Evolutionary conservation across 1,284 basidiomycete species (phyloP).

Genomic region (Cryptococcus floricola): DNA sequence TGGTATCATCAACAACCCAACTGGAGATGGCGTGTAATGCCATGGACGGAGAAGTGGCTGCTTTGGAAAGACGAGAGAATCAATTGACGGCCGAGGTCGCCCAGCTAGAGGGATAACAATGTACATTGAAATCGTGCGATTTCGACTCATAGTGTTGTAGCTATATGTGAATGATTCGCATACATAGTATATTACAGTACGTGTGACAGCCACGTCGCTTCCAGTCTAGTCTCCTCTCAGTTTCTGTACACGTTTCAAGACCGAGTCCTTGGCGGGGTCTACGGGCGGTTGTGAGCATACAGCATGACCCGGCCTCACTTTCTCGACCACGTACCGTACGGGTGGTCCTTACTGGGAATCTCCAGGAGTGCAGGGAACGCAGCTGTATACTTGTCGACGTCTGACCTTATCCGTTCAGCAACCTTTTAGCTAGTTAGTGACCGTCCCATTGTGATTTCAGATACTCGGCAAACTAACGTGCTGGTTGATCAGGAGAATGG

Average conservation of each 20-base stretch:
- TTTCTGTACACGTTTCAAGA: slow-evolving; percentile 96
- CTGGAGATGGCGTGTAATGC: slow-evolving; percentile 48
- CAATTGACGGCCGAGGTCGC: slow-evolving; percentile 37
- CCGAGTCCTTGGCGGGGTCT: slow-evolving; percentile 97
- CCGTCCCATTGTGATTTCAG: background rate
- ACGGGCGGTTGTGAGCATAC: slow-evolving; percentile 12
- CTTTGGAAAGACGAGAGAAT: slow-evolving; percentile 37
- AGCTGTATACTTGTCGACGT: slow-evolving; percentile 91
- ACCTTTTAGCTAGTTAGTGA: slow-evolving; percentile 58
- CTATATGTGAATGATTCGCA: no score
- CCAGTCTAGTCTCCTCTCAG: slow-evolving; percentile 70
- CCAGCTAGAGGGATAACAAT: slow-evolving; percentile 24
- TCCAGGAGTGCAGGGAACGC: slow-evolving; percentile 96
- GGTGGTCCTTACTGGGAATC: slow-evolving; percentile 73
- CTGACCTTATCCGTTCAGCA: slow-evolving; percentile 92
- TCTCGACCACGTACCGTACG: slow-evolving; percentile 63
- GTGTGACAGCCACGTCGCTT: background rate
- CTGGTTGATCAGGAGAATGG: slow-evolving; percentile 94
- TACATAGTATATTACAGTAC: background rate
- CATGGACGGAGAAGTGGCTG: slow-evolving; percentile 44
- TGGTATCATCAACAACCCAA: slow-evolving; percentile 44
- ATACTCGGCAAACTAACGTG: slow-evolving; percentile 61
- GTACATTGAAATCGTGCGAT: background rate
- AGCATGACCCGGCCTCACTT: background rate
- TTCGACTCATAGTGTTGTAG: background rate